Conservation (phyloP, 495 filamentous ascomycete species). For the Terfezia claveryi region DNA sequence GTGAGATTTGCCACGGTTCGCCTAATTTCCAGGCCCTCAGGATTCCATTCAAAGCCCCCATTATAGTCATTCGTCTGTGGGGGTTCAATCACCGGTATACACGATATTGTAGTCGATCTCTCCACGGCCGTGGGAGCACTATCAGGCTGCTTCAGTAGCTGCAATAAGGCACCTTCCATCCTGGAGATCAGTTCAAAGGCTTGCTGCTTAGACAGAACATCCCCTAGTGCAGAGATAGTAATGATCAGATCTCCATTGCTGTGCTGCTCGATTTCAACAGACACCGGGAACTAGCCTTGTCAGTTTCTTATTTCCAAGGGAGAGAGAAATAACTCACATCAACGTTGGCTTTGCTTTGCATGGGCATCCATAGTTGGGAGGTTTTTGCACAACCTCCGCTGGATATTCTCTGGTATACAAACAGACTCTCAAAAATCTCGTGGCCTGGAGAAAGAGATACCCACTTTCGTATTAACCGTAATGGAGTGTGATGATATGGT, state of each 20-base stretch:
- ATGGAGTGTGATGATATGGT: slow-evolving; percentile 46
- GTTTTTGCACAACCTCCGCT: slow-evolving; percentile 8
- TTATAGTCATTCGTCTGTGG: background rate
- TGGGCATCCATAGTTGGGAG: slow-evolving; percentile 31
- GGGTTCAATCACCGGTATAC: background rate
- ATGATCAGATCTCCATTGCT: slow-evolving; percentile 25
- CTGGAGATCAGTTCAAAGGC: background rate
- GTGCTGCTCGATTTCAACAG: slow-evolving; percentile 43
- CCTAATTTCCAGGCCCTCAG: slow-evolving; percentile 28
- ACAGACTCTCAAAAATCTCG: slow-evolving; percentile 59
- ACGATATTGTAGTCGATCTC: background rate
- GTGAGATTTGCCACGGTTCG: slow-evolving; percentile 39
- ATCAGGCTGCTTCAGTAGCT: background rate
- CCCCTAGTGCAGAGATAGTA: slow-evolving; percentile 29
- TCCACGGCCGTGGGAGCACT: background rate
- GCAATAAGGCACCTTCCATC: background rate
- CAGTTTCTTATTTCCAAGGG: background rate
- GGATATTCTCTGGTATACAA: slow-evolving; percentile 49
- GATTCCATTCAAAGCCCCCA: slow-evolving; percentile 31
- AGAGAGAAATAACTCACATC: slow-evolving; percentile 24
- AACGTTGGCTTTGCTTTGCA: slow-evolving; percentile 27
- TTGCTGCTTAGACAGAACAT: slow-evolving; percentile 3
- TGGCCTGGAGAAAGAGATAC: slow-evolving; percentile 28
- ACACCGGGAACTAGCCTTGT: slow-evolving; percentile 38
- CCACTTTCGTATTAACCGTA: slow-evolving; percentile 56